Percentiles rank a stretch among this genome's conserved stretches.
These are phyloP conservation scores for Clavispora asparagi DNA, from an alignment of 805 yeast genomes.

Conservation along the genomic window DNA sequence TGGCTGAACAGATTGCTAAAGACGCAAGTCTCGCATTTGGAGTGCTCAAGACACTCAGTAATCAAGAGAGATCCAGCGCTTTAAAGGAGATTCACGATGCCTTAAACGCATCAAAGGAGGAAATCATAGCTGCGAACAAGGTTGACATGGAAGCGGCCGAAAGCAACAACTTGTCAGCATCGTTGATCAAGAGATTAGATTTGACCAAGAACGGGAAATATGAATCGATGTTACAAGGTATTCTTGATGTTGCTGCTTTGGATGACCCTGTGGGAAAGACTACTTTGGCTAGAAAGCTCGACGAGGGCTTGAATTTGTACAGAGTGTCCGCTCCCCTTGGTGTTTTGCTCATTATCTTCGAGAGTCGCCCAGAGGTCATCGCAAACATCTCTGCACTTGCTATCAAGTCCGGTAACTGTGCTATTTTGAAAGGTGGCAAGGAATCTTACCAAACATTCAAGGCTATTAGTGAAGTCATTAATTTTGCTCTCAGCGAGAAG, in stretches of 20 bases:
- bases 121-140: conserved; percentile 67
- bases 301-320: conserved; percentile 80
- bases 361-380: conserved; percentile 96
- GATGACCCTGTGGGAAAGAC: conserved; percentile 92
- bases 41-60: conserved; percentile 67
- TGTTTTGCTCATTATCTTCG: conserved; percentile 86
- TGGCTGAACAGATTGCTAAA: conserved; percentile 75
- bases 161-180: conserved; percentile 53
- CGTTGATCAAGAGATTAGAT: conserved; percentile 82
- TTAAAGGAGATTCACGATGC: conserved; percentile 69
- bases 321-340: conserved; percentile 94
- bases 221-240: conserved; percentile 92
- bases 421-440: conserved; percentile 95
- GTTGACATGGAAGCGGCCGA: conserved; percentile 70
- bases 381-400: conserved; percentile 96
- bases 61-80: conserved; percentile 70
- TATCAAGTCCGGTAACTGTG: conserved; percentile 93
- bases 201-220: conserved; percentile 77
- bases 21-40: conserved; percentile 83
- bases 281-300: conserved; percentile 77
- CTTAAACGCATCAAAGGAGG: conserved; percentile 51
- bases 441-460: conserved; percentile 83
- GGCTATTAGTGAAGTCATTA: conserved; percentile 71
- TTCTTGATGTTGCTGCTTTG: conserved; percentile 81
- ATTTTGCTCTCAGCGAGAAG: conserved; percentile 45